phyloP scores from a whole-genome alignment of 2,329 filamentous ascomycete genomes.

The Beauveria varroae region DNA sequence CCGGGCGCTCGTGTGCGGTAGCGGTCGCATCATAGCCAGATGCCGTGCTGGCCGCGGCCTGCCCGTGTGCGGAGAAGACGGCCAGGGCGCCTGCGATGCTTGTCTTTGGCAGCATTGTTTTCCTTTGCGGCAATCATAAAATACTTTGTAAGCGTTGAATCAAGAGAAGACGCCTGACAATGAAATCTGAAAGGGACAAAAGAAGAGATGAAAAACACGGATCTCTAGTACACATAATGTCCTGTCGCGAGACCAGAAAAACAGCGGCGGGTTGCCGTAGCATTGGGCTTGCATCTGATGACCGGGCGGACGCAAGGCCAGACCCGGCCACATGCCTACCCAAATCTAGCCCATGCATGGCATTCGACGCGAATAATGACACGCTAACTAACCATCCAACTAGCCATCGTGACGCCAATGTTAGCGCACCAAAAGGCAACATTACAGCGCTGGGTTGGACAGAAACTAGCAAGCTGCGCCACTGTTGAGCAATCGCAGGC shows the following conservation, averaged over 20 bases:
- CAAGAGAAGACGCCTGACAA: background rate
- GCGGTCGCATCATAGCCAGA: conserved; percentile 34
- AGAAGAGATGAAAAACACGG: background rate
- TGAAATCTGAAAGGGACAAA: background rate
- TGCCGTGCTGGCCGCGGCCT: background rate
- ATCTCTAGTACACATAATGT: background rate
- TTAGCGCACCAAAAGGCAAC: background rate
- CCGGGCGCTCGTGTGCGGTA: conserved; percentile 21
- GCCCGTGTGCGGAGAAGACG: background rate
- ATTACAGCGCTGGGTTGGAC: background rate
- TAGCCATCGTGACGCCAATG: background rate
- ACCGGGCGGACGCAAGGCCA: background rate
- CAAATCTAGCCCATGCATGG: background rate
- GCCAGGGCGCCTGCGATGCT: background rate
- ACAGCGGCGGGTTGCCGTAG: background rate
- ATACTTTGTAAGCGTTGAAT: background rate
- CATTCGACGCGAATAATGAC: background rate
- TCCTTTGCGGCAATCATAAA: background rate
- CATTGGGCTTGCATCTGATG: conserved; percentile 2
- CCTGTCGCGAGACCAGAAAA: background rate
- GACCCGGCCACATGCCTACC: background rate
- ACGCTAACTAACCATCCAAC: background rate
- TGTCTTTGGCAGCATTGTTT: background rate
- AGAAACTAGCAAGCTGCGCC: background rate
- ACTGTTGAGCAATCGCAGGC: too few species aligned